These are phyloP conservation scores for Omphalea diandra DNA, from an alignment of 441 rosid species.

Conservation along the genomic window DNA sequence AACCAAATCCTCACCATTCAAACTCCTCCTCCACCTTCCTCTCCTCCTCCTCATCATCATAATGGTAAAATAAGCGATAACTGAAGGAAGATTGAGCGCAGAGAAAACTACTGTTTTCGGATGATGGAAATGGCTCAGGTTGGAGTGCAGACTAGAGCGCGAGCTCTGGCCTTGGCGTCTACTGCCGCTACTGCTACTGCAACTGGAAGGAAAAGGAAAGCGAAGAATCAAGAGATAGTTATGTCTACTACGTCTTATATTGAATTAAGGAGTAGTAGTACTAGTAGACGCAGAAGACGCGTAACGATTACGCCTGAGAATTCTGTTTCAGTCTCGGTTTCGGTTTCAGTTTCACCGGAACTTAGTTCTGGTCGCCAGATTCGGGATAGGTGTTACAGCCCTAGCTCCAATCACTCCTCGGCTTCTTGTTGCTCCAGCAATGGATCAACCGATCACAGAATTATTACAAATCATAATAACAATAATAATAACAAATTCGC, in stretches of 20 bases:
- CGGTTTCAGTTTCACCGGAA: slow-evolving; percentile 15
- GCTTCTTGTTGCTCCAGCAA: slow-evolving; percentile 64
- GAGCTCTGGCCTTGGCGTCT: slow-evolving; percentile 28
- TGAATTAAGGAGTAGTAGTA: slow-evolving; percentile 39
- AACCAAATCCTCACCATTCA: slow-evolving; percentile 44
- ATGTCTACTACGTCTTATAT: slow-evolving; percentile 19
- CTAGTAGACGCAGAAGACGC: neutral
- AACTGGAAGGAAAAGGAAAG: slow-evolving; percentile 39
- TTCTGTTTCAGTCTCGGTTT: too few relatives aligned
- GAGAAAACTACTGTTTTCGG: neutral
- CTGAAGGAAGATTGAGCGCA: slow-evolving; percentile 30
- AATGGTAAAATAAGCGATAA: too few relatives aligned
- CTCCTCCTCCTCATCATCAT: too few relatives aligned
- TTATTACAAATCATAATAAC: too few relatives aligned
- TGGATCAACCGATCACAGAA: slow-evolving; percentile 50
- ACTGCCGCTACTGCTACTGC: neutral
- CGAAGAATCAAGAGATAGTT: slow-evolving; percentile 24
- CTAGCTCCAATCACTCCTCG: slow-evolving; percentile 31
- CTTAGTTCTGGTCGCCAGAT: slow-evolving; percentile 15
- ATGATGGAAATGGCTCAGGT: slow-evolving; percentile 38
- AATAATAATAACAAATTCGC: slow-evolving; percentile 27
- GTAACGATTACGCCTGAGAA: slow-evolving; percentile 25
- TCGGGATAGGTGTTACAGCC: slow-evolving; percentile 33
- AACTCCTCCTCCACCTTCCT: slow-evolving; percentile 2
- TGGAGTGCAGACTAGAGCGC: slow-evolving; percentile 37